These are phyloP conservation scores for Gliomastix tumulicola DNA, from an alignment of 2,329 filamentous ascomycete genomes.

Conservation along the genomic window DNA sequence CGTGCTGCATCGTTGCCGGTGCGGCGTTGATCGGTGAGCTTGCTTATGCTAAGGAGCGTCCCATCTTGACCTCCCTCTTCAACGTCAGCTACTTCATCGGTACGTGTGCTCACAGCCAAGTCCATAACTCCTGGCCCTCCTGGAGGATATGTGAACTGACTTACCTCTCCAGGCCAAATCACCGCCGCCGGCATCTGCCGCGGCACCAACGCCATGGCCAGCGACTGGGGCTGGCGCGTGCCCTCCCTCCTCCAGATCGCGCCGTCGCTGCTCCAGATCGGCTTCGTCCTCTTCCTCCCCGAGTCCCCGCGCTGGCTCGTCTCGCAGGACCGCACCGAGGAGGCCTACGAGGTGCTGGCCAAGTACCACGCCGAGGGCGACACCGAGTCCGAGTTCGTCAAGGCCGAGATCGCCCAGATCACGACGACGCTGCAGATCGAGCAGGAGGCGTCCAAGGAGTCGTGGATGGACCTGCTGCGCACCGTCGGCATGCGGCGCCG, in stretches of 20 bases:
- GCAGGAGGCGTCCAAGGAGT: slow-evolving; percentile 29
- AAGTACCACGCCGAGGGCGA: slow-evolving; percentile 45
- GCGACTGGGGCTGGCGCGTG: slow-evolving; percentile 34
- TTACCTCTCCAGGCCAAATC: too few species aligned
- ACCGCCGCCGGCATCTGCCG: too few species aligned
- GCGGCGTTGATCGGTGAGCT: slow-evolving; percentile 54
- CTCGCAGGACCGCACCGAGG: slow-evolving; percentile 21
- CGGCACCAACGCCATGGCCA: slow-evolving; percentile 31
- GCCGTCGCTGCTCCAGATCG: slow-evolving; percentile 31
- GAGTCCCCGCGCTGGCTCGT: slow-evolving; percentile 37
- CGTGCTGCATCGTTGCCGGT: slow-evolving; percentile 51
- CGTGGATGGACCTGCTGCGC: slow-evolving; percentile 45
- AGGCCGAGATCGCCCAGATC: slow-evolving; percentile 43
- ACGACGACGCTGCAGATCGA: slow-evolving; percentile 38
- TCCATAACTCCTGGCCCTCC: too few species aligned
- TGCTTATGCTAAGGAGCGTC: slow-evolving; percentile 52
- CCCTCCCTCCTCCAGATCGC: slow-evolving; percentile 38
- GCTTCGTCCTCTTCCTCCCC: slow-evolving; percentile 31
- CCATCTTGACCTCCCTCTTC: slow-evolving; percentile 49
- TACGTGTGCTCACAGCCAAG: too few species aligned
- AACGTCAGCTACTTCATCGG: slow-evolving; percentile 52
- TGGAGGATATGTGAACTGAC: too few species aligned
- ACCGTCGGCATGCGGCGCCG: slow-evolving; percentile 43
- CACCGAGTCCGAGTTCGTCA: slow-evolving; percentile 30
- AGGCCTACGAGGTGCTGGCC: slow-evolving; percentile 37